phyloP scores from a whole-genome alignment of 2,329 filamentous ascomycete species.

The Pseudogymnoascus sp. region DNA sequence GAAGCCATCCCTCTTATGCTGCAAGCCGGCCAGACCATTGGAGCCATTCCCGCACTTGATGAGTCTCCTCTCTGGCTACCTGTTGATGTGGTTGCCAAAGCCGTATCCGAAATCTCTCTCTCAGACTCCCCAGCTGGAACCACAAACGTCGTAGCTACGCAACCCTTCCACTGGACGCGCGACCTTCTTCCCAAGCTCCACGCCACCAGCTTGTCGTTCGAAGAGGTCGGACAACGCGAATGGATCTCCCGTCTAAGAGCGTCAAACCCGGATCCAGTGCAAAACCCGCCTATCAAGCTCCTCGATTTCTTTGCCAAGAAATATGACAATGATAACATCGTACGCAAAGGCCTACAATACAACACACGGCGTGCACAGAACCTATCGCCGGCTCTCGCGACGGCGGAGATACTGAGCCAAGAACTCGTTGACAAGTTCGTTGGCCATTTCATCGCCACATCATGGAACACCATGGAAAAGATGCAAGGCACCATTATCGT shows the following conservation, averaged over 20 bases:
- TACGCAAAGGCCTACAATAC: constrained; percentile 24
- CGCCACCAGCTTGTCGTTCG: constrained; percentile 36
- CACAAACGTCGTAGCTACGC: constrained; percentile 35
- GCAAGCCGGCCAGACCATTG: constrained; percentile 35
- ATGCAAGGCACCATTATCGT: constrained; percentile 24
- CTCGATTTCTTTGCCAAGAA: constrained; percentile 42
- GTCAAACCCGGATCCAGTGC: constrained; percentile 38
- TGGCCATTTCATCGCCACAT: constrained; percentile 11
- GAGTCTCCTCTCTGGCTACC: constrained; percentile 39
- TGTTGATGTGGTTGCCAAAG: constrained; percentile 36
- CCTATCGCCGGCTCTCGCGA: constrained; percentile 14
- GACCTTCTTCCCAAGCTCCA: constrained; percentile 43
- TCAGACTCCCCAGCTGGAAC: constrained; percentile 15
- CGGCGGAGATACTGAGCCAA: constrained; percentile 12
- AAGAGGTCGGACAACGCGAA: constrained; percentile 34
- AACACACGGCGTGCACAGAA: constrained; percentile 13
- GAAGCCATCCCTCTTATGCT: constrained; percentile 47
- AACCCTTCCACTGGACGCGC: constrained; percentile 37
- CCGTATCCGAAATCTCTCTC: constrained; percentile 32
- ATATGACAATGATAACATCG: constrained; percentile 38
- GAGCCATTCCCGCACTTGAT: constrained; percentile 36
- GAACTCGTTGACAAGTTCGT: constrained; percentile 16
- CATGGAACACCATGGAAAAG: constrained; percentile 15
- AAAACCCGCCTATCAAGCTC: constrained; percentile 45
- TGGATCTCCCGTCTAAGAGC: constrained; percentile 38